Evolutionary conservation across 192 early-diverging fungal genomes (phyloP).

Genomic region (Lobulomyces angularis): DNA sequence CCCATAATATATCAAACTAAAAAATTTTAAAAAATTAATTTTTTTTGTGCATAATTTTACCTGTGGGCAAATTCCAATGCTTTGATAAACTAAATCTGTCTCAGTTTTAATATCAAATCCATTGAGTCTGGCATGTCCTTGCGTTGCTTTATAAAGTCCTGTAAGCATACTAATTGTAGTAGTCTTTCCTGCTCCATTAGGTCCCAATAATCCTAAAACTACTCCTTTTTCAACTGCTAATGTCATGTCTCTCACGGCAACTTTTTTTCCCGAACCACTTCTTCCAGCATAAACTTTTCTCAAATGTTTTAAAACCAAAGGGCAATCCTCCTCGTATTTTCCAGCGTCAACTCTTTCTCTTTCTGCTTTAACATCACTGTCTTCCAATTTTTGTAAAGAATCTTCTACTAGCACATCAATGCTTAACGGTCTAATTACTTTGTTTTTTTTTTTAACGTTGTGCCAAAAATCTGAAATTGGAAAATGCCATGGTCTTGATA

Average conservation of each 20-base stretch:
- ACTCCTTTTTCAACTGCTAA: constrained; percentile 32
- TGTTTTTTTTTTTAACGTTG: constrained; percentile 13
- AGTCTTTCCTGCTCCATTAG: constrained; percentile 65
- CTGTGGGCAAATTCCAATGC: constrained; percentile 64
- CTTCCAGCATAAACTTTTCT: constrained; percentile 32
- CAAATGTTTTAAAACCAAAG: constrained; percentile 37
- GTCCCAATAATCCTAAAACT: constrained; percentile 43
- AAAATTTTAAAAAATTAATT: too few species aligned
- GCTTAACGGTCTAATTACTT: constrained; percentile 8
- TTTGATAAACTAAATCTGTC: constrained; percentile 28
- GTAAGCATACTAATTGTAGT: constrained; percentile 63
- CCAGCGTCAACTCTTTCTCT: constrained; percentile 26
- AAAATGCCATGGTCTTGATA: constrained; percentile 52
- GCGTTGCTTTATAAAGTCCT: constrained; percentile 47
- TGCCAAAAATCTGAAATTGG: constrained; percentile 23
- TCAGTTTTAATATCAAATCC: constrained; percentile 30
- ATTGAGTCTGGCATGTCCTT: constrained; percentile 39
- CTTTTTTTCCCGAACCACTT: constrained; percentile 14
- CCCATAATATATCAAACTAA: constrained; percentile 42
- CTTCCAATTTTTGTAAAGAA: constrained; percentile 20
- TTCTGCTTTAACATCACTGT: constrained; percentile 40
- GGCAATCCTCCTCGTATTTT: constrained; percentile 18
- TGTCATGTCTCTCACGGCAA: constrained; percentile 44
- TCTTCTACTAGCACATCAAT: constrained; percentile 9
- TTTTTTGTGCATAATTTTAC: constrained; percentile 4